Percentiles rank a stretch among this genome's conserved stretches.
These are phyloP conservation scores for Cyberlindnera misumaiensis DNA, from an alignment of 805 yeast genomes.

Conservation along the genomic window DNA sequence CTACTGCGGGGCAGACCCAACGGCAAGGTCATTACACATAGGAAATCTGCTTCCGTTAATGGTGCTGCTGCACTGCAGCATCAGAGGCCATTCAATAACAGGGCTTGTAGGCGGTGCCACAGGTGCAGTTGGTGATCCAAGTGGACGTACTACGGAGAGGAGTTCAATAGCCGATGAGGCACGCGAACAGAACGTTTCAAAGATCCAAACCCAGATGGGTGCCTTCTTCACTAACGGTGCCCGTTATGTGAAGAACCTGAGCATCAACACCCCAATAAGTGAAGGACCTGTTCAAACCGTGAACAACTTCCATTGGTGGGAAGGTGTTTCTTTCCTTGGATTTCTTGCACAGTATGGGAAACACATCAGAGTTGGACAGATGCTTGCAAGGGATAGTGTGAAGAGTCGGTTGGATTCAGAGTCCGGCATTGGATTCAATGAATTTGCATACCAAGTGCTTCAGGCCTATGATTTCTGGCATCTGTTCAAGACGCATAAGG, in stretches of 20 bases:
- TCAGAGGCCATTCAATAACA: constrained; percentile 79
- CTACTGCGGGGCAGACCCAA: constrained; percentile 96
- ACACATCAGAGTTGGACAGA: constrained; percentile 72
- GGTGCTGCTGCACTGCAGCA: constrained; percentile 73
- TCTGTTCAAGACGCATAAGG: constrained; percentile 49
- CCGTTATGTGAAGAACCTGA: constrained; percentile 43
- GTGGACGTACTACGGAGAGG: constrained; percentile 82
- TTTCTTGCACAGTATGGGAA: constrained; percentile 74
- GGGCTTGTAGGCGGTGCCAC: constrained; percentile 94
- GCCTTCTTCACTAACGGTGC: constrained; percentile 56
- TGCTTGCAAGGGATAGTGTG: constrained; percentile 86
- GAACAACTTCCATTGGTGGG: constrained; percentile 87
- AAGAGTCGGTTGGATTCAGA: constrained; percentile 63
- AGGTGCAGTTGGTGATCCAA: constrained; percentile 94
- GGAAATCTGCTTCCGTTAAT: constrained; percentile 88
- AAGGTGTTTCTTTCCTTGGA: constrained; percentile 62
- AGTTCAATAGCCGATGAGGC: constrained; percentile 43
- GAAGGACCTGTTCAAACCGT: constrained; percentile 37
- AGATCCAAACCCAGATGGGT: constrained; percentile 56
- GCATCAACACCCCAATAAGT: constrained; percentile 24
- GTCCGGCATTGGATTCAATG: constrained; percentile 85
- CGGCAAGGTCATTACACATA: constrained; percentile 81
- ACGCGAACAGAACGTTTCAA: constrained; percentile 48
- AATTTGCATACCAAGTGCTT: constrained; percentile 84
- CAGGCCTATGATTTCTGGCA: constrained; percentile 95